Base-by-base conservation (phyloP, 2,329 filamentous ascomycete genomes). In the Ophiosphaerella narmari region DNA sequence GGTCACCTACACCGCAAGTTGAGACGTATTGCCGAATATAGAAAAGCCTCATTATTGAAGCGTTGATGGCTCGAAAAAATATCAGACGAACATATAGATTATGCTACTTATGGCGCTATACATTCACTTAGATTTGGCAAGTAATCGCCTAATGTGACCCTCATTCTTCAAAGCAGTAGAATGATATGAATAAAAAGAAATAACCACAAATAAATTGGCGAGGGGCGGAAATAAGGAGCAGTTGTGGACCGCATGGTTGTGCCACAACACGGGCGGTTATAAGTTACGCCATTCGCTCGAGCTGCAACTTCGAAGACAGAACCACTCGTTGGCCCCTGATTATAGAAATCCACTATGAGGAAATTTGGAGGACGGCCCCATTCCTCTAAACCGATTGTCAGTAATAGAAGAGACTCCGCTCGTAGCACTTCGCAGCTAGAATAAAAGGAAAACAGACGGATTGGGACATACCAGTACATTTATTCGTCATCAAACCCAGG, bases 241-340 rank as follows among this genome's bases (percentile, higher is more conserved):
- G 60, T 63, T 0, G 56, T 31, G 7, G 60, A 67, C 5, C 42
- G 43, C 21, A 36, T 35, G 13, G 49, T 52, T 8, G 51, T 65
- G 2, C 85, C 85, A 60, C 86, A 88, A 66, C 85, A 88, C 4
- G 72, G 50, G 37, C 78, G 69, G 39, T 78, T 78, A 66, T 90
- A 92, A 0, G 82, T 86, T 39, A 94, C 88, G 52, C 87, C 86
- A 71, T 93, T 94, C 59, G 85, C 82, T 3, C 55, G 57, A 1
- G 73, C 73, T 4, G 73, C 73, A 21, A 74, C 73, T 46, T 71
- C 68, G 46, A 75, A 75, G 11, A 75, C 73, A 14, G 69, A 72
- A 7, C 73, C 73, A 34, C 71, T 70, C 5, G 62, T 60, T 0
- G 60, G 52, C 5, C 73, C 73, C 24, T 60, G 42, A 43, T 75